Evolutionary conservation across 352 stramenopile species (phyloP), one percentile per base, ranked within the genome.

Genomic region (Phytophthora fragariae): DNA sequence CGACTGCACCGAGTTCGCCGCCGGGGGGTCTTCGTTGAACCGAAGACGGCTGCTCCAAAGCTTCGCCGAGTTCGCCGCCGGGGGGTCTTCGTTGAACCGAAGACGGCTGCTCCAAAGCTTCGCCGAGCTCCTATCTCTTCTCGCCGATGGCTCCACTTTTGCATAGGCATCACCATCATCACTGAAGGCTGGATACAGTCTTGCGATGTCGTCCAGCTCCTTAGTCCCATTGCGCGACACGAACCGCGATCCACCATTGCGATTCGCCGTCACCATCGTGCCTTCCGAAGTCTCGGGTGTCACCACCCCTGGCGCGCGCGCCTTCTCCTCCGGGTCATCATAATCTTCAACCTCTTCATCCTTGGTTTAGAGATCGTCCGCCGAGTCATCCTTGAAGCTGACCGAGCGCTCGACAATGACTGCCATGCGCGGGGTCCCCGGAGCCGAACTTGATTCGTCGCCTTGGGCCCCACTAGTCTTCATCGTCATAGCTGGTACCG

Each of bases 401-500:
- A 59, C 60, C 31, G 60, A 59, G 5, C 49, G 17, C 15, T 59
- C 60, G 59, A 21, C n/a, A 54, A 59, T 55, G 7, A 19, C 8
- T 52, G n/a, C 19, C 47, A 67, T 53, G 10, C 60, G 49, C 9
- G 29, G 15, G 17, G 27, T 65, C 46, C n/a, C 17, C 17, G 46
- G 7, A 4, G 58, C 12, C n/a, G 49, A 27, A 19, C 10, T 33
- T 10, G 50, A 68, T 7, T 15, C 7, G 11, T 62, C 62, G 62
- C 5, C 19, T 10, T 35, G 27, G 2, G 8, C 17, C 3, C 39
- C 19, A 11, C 62, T 41, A 1, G 41, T 58, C 44, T 71, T 63
- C 52, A 55, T 56, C 24, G 52, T 27, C 0, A 53, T 68, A 39
- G 52, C 53, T 62, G 52, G 62, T 57, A 62, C 21, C 52, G 52